phyloP scores from a whole-genome alignment of 1,284 basidiomycete species.

The Cutaneotrichosporon dermatis region DNA sequence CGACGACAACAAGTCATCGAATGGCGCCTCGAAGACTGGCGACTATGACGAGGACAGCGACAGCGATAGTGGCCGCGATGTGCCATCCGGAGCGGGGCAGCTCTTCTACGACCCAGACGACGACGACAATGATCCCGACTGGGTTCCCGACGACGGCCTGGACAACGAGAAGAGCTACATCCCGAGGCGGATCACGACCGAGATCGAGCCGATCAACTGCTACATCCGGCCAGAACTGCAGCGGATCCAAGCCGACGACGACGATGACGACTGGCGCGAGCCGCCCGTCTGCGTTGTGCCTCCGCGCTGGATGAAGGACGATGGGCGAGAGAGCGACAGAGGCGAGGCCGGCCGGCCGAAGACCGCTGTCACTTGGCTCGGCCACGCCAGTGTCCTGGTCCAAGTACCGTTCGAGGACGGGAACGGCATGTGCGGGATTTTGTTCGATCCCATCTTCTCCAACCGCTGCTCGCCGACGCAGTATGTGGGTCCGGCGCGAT shows the following conservation, averaged over 20 bases:
- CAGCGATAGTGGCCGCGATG: too few relatives aligned
- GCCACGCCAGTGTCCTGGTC: conserved; percentile 44
- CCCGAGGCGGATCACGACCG: not conserved
- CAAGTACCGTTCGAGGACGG: conserved; percentile 28
- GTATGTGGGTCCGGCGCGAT: conserved; percentile 43
- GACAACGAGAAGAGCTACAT: conserved; percentile 5
- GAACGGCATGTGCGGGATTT: conserved; percentile 29
- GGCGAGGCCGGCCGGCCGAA: not conserved
- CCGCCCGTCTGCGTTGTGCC: conserved; percentile 37
- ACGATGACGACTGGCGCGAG: conserved; percentile 43
- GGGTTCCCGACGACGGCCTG: conserved; percentile 2
- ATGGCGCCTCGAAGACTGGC: too few relatives aligned
- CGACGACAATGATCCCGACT: conserved; percentile 9
- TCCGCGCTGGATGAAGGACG: conserved; percentile 29
- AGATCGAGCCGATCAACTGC: conserved; percentile 5
- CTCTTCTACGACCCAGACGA: conserved; percentile 8
- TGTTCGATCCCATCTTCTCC: conserved; percentile 49
- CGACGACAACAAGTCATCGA: not conserved
- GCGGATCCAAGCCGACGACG: conserved; percentile 30
- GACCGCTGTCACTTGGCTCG: conserved; percentile 43
- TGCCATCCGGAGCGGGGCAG: not conserved
- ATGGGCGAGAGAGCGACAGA: not conserved
- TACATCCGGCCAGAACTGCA: conserved; percentile 36
- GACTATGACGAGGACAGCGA: not conserved
- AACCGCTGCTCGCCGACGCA: conserved; percentile 47